Percentiles rank a stretch among this genome's conserved stretches.
Conservation (phyloP, 2,329 filamentous ascomycete species). For the Trichophaea hybrida region DNA sequence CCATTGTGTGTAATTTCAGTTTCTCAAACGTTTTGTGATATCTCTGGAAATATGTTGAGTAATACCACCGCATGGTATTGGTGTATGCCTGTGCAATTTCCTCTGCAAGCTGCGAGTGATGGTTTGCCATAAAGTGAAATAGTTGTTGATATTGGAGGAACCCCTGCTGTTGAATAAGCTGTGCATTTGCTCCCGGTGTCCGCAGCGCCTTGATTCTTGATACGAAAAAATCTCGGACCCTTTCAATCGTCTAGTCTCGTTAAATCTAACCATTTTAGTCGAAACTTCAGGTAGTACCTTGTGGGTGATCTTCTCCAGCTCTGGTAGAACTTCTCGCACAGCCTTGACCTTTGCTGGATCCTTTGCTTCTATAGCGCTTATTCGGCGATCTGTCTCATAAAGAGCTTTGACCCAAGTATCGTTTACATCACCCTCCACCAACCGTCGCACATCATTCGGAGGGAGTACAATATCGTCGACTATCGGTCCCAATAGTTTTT, state of each 20-base stretch:
- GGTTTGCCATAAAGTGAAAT: constrained; percentile 67
- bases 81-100: constrained; percentile 89
- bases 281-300: constrained; percentile 42
- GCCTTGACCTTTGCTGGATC: constrained; percentile 56
- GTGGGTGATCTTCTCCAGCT: constrained; percentile 68
- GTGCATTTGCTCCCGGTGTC: constrained; percentile 91
- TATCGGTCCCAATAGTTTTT: constrained; percentile 71
- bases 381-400: constrained; percentile 68
- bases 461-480: constrained; percentile 87
- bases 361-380: constrained; percentile 53
- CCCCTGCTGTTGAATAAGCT: constrained; percentile 87
- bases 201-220: constrained; percentile 85
- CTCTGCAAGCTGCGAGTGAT: constrained; percentile 68
- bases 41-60: constrained; percentile 74
- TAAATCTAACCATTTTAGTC: background rate
- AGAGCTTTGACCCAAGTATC: constrained; percentile 75
- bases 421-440: constrained; percentile 78
- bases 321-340: constrained; percentile 65
- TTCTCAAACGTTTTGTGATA: constrained; percentile 75
- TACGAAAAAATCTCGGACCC: constrained; percentile 88
- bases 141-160: constrained; percentile 81
- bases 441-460: constrained; percentile 67
- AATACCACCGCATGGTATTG: constrained; percentile 99
- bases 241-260: constrained; percentile 56
- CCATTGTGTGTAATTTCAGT: constrained; percentile 56